phyloP scores from a whole-genome alignment of 345 rosid species.

The Populus nigra region DNA sequence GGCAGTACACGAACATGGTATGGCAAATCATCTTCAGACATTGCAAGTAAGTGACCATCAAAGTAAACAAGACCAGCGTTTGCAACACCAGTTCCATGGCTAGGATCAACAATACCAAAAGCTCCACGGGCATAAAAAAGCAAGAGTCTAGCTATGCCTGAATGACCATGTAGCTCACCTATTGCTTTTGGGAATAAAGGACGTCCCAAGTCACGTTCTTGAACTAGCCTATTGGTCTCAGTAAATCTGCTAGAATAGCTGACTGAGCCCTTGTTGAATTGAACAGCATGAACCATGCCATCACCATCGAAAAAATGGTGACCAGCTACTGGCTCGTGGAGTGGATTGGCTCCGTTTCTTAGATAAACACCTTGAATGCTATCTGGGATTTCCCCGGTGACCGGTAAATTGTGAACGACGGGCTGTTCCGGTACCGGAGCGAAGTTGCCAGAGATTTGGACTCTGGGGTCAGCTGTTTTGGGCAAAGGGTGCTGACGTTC shows the following conservation, averaged over 20 bases:
- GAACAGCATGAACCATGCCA: constrained; percentile 87
- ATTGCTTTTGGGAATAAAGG: constrained; percentile 84
- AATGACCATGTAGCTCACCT: constrained; percentile 90
- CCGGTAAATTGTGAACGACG: constrained; percentile 49
- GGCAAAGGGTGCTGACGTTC: constrained; percentile 67
- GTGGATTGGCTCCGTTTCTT: constrained; percentile 87
- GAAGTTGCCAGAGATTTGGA: constrained; percentile 78
- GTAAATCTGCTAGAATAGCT: constrained; percentile 84
- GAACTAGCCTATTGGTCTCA: constrained; percentile 65
- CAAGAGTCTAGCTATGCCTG: constrained; percentile 73
- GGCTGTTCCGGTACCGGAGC: constrained; percentile 78
- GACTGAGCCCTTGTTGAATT: constrained; percentile 49
- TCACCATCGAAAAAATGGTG: constrained; percentile 92
- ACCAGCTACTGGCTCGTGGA: constrained; percentile 75
- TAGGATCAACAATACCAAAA: constrained; percentile 59
- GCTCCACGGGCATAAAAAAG: constrained; percentile 71
- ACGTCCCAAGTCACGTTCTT: constrained; percentile 60
- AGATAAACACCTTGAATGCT: constrained; percentile 68
- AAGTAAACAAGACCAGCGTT: constrained; percentile 89
- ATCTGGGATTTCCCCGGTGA: constrained; percentile 58
- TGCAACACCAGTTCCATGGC: constrained; percentile 71
- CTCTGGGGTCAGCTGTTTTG: constrained; percentile 62
- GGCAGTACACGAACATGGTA: constrained; percentile 66
- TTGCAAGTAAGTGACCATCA: constrained; percentile 62
- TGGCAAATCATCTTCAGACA: constrained; percentile 91